These are phyloP conservation scores for Diutina catenulata DNA, from an alignment of 1,139 yeast genomes.

Conservation along the genomic window DNA sequence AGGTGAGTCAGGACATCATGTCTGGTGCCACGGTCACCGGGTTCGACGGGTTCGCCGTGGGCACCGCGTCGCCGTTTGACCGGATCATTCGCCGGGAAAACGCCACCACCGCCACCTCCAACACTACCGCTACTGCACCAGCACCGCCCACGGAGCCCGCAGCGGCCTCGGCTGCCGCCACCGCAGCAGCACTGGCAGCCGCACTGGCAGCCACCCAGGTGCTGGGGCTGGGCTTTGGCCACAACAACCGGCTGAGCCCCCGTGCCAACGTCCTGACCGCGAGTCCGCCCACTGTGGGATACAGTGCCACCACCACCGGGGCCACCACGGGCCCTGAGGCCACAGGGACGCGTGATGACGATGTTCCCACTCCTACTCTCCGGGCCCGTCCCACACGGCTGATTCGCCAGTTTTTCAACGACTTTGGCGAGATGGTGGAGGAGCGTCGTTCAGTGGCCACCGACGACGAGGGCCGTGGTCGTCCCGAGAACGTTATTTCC, in stretches of 20 bases:
- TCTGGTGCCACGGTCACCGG: conserved; percentile 16
- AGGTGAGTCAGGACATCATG: conserved; percentile 26
- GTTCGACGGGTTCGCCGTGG: conserved; percentile 14
- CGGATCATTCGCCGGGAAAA: conserved; percentile 1
- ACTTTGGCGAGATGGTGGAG: conserved; percentile 16
- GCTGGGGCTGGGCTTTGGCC: not conserved
- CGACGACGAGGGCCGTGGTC: not conserved
- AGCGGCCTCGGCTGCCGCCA: conserved; percentile 1
- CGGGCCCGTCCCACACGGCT: not conserved
- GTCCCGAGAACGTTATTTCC: not conserved
- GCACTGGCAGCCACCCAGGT: conserved; percentile 4
- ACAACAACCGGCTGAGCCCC: not conserved
- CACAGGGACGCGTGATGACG: not conserved
- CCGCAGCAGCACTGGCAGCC: conserved; percentile 4
- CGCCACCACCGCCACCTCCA: not conserved
- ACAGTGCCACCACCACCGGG: not conserved
- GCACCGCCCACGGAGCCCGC: not conserved
- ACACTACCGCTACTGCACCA: conserved; percentile 3
- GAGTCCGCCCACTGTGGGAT: not conserved
- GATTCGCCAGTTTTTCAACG: conserved; percentile 12
- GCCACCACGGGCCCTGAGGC: too few species aligned
- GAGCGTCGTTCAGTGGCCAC: conserved; percentile 4
- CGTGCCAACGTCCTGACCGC: not conserved
- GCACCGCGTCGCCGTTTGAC: not conserved
- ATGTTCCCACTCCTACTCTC: not conserved